Evolutionary conservation across 768 basidiomycete genomes (phyloP).

Genomic region (Agrocybe praecox): DNA sequence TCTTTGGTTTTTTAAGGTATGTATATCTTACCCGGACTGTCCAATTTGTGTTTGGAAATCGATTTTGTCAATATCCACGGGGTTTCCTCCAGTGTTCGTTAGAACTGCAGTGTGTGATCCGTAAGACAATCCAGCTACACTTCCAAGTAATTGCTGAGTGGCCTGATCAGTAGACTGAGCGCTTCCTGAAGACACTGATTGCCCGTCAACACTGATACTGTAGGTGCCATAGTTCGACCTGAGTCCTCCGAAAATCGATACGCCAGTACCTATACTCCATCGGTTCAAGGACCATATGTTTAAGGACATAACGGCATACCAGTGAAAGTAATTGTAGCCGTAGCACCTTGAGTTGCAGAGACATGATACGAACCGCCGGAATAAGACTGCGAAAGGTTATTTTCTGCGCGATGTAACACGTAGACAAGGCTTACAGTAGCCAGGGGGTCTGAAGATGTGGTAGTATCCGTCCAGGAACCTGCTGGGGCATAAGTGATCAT

Average conservation of each 20-base stretch:
- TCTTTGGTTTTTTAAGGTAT: neutral
- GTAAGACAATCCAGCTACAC: conserved; percentile 40
- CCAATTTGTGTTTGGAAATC: conserved; percentile 43
- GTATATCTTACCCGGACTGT: conserved; percentile 32
- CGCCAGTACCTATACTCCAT: conserved; percentile 43
- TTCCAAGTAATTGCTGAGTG: conserved; percentile 43
- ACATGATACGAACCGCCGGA: conserved; percentile 46
- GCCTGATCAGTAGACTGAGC: conserved; percentile 29
- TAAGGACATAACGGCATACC: conserved; percentile 31
- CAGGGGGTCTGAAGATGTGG: conserved; percentile 39
- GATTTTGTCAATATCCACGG: conserved; percentile 55
- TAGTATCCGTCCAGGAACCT: conserved; percentile 51
- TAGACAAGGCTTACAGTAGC: conserved; percentile 32
- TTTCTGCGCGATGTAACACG: neutral
- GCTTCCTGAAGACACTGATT: conserved; percentile 32
- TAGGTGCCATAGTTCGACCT: conserved; percentile 50
- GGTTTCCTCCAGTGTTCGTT: conserved; percentile 42
- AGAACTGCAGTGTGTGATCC: conserved; percentile 51
- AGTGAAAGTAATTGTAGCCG: conserved; percentile 51
- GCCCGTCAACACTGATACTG: conserved; percentile 45
- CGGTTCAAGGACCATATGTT: neutral
- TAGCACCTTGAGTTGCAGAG: conserved; percentile 45
- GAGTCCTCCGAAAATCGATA: conserved; percentile 51
- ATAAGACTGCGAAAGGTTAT: conserved; percentile 36
- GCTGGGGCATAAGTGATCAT: conserved; percentile 51